Evolutionary conservation across 78 protist species (phyloP).

Genomic region (Reticulomyxa filosa): DNA sequence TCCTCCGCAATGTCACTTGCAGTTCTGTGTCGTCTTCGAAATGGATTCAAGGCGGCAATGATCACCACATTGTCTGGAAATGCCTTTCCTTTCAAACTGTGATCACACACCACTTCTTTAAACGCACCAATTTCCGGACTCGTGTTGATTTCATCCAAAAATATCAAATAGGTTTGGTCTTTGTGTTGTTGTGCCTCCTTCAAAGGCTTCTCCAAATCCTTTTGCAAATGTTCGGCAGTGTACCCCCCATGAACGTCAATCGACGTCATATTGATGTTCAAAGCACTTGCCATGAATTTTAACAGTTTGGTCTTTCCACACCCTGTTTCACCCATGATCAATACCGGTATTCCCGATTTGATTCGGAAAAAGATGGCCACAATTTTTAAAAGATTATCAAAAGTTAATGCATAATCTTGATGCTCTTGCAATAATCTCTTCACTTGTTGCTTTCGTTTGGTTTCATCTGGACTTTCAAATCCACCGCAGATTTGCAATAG

Average conservation of each 20-base stretch:
- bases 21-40: too few species aligned
- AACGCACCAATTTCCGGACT: constrained; percentile 16
- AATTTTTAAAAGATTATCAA: constrained; percentile 17
- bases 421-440: too few species aligned
- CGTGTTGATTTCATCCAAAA: constrained; percentile 52
- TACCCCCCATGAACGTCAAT: constrained; percentile 32
- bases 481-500: too few species aligned
- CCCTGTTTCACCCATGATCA: constrained; percentile 48
- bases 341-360: constrained; percentile 16
- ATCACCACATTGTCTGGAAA: background rate
- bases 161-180: background rate
- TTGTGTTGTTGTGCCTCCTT: background rate
- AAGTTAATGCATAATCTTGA: constrained; percentile 15
- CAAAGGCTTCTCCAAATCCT: background rate
- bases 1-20: too few species aligned
- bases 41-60: constrained; percentile 47
- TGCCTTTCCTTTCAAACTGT: background rate
- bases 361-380: constrained; percentile 1
- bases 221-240: constrained; percentile 6
- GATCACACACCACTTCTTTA: constrained; percentile 18
- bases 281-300: background rate
- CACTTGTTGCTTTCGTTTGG: too few species aligned
- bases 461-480: too few species aligned
- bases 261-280: background rate
- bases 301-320: constrained; percentile 35